Evolutionary conservation across 192 early-diverging fungal genomes (phyloP).

Genomic region (Coemansia sp.): DNA sequence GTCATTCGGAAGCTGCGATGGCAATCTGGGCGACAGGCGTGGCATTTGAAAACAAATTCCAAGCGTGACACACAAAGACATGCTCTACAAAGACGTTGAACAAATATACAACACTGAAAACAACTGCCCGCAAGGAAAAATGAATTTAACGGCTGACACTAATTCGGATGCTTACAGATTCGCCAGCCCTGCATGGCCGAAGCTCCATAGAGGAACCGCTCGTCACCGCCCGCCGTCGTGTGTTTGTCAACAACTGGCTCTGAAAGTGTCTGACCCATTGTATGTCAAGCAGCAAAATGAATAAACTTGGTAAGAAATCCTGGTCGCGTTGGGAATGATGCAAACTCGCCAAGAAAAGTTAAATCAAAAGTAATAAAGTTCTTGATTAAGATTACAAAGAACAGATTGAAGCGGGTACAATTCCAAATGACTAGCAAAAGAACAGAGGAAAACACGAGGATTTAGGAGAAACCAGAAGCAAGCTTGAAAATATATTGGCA

Average conservation of each 20-base stretch:
- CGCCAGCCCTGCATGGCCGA: constrained; percentile 99
- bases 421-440: neutral
- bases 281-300: constrained; percentile 6
- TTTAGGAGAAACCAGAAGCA: constrained; percentile 2
- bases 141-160: neutral
- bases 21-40: neutral
- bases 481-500: neutral
- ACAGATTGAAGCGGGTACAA: no score
- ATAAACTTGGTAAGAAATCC: neutral
- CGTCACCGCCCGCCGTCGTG: constrained; percentile 66
- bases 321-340: constrained; percentile 2
- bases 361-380: neutral
- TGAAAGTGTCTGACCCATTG: constrained; percentile 95
- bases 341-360: neutral
- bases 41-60: constrained; percentile 2
- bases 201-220: constrained; percentile 78
- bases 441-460: neutral
- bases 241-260: constrained; percentile 92
- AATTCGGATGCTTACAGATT: constrained; percentile 50
- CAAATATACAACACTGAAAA: neutral
- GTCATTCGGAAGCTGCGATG: neutral
- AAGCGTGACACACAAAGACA: neutral
- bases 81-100: neutral
- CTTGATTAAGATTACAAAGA: neutral
- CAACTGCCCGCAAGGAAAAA: neutral